These are phyloP conservation scores for Selaginella moellendorffii DNA, from an alignment of 75 land plant species.

Conservation along the genomic window DNA sequence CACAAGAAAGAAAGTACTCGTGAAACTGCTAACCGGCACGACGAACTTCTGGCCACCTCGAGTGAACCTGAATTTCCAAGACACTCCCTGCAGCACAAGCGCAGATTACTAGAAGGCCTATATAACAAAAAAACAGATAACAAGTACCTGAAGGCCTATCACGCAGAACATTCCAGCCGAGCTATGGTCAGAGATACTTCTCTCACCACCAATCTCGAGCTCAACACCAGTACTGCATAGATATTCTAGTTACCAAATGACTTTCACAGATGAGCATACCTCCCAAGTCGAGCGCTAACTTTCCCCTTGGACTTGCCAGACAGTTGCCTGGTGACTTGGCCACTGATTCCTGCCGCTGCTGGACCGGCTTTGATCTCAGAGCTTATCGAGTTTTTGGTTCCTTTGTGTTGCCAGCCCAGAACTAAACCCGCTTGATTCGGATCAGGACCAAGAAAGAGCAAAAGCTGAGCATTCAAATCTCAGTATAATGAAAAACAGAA, in stretches of 20 bases:
- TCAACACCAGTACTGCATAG: constrained; percentile 60
- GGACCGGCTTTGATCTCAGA: constrained; percentile 81
- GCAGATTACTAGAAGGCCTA: background rate
- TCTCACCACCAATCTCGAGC: constrained; percentile 85
- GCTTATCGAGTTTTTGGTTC: constrained; percentile 48
- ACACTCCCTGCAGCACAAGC: constrained; percentile 25
- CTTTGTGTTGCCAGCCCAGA: constrained; percentile 79
- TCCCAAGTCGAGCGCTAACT: constrained; percentile 68
- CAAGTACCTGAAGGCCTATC: constrained; percentile 62
- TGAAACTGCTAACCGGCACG: constrained; percentile 50
- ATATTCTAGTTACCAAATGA: background rate
- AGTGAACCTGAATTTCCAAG: constrained; percentile 75
- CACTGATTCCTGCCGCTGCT: constrained; percentile 49
- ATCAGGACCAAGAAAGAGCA: constrained; percentile 55
- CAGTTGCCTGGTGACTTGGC: constrained; percentile 51
- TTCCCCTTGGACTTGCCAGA: constrained; percentile 78
- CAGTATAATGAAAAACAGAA: background rate
- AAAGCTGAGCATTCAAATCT: background rate
- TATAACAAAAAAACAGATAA: background rate
- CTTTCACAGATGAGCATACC: constrained; percentile 30
- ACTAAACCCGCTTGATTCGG: constrained; percentile 41
- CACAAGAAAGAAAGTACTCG: background rate
- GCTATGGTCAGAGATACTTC: constrained; percentile 70
- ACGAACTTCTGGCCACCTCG: constrained; percentile 84
- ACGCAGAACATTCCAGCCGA: constrained; percentile 58